Conservation (phyloP, 2,329 filamentous ascomycete genomes). For the Claviceps africana region DNA sequence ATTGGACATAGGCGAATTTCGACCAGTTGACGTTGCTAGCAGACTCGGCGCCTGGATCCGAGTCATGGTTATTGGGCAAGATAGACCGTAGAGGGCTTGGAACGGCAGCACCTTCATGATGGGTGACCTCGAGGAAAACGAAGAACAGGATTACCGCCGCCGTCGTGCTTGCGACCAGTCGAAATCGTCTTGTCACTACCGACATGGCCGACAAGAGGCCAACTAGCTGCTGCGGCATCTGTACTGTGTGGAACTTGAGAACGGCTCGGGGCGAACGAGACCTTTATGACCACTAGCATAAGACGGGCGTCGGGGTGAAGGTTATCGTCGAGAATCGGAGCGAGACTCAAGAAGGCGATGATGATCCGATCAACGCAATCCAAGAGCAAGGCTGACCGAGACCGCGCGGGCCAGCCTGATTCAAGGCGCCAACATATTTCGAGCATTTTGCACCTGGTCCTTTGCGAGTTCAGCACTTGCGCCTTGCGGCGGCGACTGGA, state of each 20-base stretch:
- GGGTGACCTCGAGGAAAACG: not conserved
- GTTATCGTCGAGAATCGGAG: not conserved
- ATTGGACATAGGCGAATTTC: conserved; percentile 33
- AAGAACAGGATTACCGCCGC: not conserved
- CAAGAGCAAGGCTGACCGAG: no score
- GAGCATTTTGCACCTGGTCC: no score
- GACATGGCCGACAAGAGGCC: not conserved
- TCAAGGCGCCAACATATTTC: no score
- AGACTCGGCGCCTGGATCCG: no score
- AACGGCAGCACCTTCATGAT: not conserved
- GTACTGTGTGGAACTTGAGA: not conserved
- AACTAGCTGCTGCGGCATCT: not conserved
- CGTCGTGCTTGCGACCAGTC: not conserved
- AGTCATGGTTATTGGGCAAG: not conserved
- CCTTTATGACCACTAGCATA: not conserved
- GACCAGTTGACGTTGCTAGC: conserved; percentile 23
- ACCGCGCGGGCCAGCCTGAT: no score
- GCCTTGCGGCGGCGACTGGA: not conserved
- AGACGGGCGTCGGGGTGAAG: not conserved
- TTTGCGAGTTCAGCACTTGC: no score
- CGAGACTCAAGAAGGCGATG: not conserved
- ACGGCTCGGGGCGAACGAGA: not conserved
- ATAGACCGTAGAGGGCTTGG: not conserved
- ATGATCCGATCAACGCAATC: not conserved
- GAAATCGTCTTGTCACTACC: not conserved